Evolutionary conservation across 768 basidiomycete genomes (phyloP), one percentile per base, ranked within the genome.

Genomic region (Agaricus subrufescens): DNA sequence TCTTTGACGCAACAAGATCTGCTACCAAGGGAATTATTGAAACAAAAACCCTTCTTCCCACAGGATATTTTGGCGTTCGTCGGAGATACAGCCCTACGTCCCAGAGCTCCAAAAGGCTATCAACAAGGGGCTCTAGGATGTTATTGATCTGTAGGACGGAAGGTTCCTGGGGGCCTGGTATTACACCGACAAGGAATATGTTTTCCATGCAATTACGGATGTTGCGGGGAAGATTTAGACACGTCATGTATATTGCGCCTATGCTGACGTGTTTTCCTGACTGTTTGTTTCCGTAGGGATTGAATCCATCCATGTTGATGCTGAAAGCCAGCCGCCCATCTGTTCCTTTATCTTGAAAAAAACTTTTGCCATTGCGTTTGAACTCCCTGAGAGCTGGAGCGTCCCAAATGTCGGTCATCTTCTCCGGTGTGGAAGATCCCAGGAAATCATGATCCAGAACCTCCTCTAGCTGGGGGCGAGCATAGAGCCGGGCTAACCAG

Each of bases 41-140:
- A 26, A 50, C 49, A 3, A 56, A 58, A n/a, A 73, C 61, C 2
- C 63, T 52, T 1, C 65, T 49, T 2, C 74, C 73, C 12, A 29
- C 3, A 0, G 52, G 43, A 42, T 62, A 52, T 2, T 10, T 2
- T 0, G 12, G 5, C 0, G 70, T 73, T 4, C 45, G 5, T 0
- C 65, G 43, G 6, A 65, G 56, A 43, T 56, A 64, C 6, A 72
- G 31, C 2, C 74, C 71, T 2, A 51, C 12, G 9, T 57, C 1
- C 68, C 70, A 77, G 3, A 69, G 56, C 0, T 44, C 12, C 0
- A 70, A 45, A 1, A 76, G 60, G 25, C 72, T 66, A 42, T 71
- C 65, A 10, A 77, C 65, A 8, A 76, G 64, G 1, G 69, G 72
- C 0, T 34, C 8, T 3, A 77, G 59, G 15, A 71, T 46, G 38